phyloP scores from a whole-genome alignment of 768 basidiomycete genomes.

The Gymnopilus junonius region DNA sequence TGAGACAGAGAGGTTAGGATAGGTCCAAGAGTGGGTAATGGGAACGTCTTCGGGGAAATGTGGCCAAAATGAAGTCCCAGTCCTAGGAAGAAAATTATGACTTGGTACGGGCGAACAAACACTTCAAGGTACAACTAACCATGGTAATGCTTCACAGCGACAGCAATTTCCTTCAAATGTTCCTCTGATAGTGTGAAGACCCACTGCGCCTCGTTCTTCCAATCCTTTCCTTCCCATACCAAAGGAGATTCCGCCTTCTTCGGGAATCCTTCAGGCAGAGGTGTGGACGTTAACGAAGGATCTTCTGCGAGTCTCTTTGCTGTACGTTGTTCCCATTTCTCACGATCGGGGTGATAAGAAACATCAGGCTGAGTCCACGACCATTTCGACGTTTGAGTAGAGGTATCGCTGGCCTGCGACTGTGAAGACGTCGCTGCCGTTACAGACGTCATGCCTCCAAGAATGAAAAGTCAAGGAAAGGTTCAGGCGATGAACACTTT shows the following conservation, averaged over 20 bases:
- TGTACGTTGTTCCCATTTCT: constrained; percentile 43
- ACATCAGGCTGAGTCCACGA: constrained; percentile 38
- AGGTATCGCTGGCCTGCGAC: background rate
- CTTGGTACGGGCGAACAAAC: background rate
- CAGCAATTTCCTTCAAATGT: constrained; percentile 41
- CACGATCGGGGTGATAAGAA: constrained; percentile 41
- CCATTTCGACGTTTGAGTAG: background rate
- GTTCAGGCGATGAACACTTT: background rate
- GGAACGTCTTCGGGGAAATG: constrained; percentile 43
- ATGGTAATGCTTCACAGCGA: constrained; percentile 37
- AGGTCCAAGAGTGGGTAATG: constrained; percentile 44
- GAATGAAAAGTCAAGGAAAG: background rate
- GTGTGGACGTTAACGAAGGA: constrained; percentile 31
- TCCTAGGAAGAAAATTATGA: constrained; percentile 16
- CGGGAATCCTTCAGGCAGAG: constrained; percentile 42
- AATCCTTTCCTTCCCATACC: constrained; percentile 50
- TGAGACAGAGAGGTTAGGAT: constrained; percentile 38
- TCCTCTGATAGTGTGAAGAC: constrained; percentile 35
- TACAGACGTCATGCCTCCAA: background rate
- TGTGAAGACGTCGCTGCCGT: too few relatives aligned
- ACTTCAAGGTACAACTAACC: constrained; percentile 20
- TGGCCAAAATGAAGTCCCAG: constrained; percentile 31
- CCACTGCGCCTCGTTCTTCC: constrained; percentile 43
- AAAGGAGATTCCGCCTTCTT: constrained; percentile 37
- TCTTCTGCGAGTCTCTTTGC: constrained; percentile 37